phyloP scores from a whole-genome alignment of 176 grass and related monocot genomes.

The maize (Zea mays) region DNA sequence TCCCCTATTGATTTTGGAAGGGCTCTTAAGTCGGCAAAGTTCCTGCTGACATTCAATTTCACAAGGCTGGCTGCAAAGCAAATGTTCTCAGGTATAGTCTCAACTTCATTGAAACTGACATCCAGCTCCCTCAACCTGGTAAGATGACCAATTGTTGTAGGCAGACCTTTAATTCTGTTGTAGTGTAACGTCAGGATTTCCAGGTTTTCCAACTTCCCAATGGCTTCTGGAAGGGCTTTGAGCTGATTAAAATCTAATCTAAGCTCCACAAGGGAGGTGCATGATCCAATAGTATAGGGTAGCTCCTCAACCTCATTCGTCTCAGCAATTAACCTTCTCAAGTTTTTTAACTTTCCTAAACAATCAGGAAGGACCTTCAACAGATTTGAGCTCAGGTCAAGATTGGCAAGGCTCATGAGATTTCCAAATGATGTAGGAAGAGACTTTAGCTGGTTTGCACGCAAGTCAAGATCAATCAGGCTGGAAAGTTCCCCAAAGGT shows the following conservation, averaged over 20 bases:
- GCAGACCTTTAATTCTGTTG: conserved; percentile 86
- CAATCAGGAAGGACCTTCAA: conserved; percentile 69
- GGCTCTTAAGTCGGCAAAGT: conserved; percentile 79
- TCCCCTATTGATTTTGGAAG: conserved; percentile 86
- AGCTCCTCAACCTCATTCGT: conserved; percentile 94
- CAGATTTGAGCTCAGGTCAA: conserved; percentile 85
- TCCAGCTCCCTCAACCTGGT: conserved; percentile 79
- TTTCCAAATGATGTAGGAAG: conserved; percentile 83
- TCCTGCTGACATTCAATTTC: conserved; percentile 79
- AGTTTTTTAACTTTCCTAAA: conserved; percentile 70
- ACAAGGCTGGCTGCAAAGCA: conserved; percentile 77
- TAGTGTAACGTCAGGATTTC: conserved; percentile 87
- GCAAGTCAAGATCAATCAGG: conserved; percentile 79
- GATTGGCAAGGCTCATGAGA: conserved; percentile 57
- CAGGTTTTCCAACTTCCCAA: conserved; percentile 81
- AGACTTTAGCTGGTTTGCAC: conserved; percentile 72
- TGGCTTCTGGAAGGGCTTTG: conserved; percentile 91
- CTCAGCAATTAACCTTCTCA: conserved; percentile 82
- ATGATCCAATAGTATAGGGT: conserved; percentile 92
- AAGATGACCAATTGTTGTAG: conserved; percentile 84
- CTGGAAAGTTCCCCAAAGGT: conserved; percentile 85
- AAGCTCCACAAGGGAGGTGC: conserved; percentile 69
- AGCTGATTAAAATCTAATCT: conserved; percentile 92
- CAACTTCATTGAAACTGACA: conserved; percentile 93
- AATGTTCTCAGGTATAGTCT: conserved; percentile 74